These are phyloP conservation scores for Eutypella sp. DNA, from an alignment of 2,329 filamentous ascomycete species.

Conservation along the genomic window DNA sequence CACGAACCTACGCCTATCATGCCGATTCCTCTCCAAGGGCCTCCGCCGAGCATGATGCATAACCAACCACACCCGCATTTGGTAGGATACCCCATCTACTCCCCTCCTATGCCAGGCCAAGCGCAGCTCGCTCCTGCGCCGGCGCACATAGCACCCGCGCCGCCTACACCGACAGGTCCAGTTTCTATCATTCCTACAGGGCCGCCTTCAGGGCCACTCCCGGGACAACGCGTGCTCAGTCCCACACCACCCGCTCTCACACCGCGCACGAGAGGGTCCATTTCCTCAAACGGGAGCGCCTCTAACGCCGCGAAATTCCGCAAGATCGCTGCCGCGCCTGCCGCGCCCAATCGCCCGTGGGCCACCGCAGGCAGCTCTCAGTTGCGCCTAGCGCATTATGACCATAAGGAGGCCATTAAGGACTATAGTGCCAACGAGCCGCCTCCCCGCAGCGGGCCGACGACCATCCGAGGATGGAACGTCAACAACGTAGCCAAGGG, in stretches of 20 bases:
- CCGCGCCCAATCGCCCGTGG: constrained; percentile 45
- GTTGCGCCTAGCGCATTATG: constrained; percentile 54
- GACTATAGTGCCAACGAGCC: constrained; percentile 52
- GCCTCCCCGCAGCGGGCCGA: constrained; percentile 51
- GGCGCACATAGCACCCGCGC: constrained; percentile 16
- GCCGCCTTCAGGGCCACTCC: constrained; percentile 13
- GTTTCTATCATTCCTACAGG: too few species aligned
- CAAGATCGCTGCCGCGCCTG: constrained; percentile 54
- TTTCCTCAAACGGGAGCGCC: constrained; percentile 24
- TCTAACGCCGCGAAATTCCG: constrained; percentile 44
- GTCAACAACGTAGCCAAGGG: constrained; percentile 36
- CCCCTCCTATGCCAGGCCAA: constrained; percentile 20
- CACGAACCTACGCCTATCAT: constrained; percentile 24
- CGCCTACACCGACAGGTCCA: constrained; percentile 20
- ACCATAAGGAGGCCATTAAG: constrained; percentile 51
- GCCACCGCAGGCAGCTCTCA: constrained; percentile 43
- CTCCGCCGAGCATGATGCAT: constrained; percentile 12
- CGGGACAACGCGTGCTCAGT: constrained; percentile 9
- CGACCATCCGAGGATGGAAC: constrained; percentile 54
- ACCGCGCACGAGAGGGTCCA: constrained; percentile 27
- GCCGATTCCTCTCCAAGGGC: constrained; percentile 20
- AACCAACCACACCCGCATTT: constrained; percentile 14
- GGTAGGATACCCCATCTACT: constrained; percentile 17
- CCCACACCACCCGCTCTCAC: constrained; percentile 24
- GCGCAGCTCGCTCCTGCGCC: constrained; percentile 22